Conservation (phyloP, 208 protist species). For the Crithidia sp. region DNA sequence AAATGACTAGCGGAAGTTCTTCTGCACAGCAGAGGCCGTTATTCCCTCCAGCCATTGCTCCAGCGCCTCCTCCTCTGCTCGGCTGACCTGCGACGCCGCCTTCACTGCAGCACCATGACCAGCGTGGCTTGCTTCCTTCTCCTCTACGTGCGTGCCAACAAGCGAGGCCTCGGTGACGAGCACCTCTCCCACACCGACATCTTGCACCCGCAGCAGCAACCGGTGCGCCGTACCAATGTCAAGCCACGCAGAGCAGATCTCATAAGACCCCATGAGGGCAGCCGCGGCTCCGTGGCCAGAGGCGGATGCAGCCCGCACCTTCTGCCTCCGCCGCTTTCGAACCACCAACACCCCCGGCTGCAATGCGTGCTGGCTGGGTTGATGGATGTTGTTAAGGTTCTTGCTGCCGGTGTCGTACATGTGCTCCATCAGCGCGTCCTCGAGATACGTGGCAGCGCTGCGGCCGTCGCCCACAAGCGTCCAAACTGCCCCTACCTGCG, state of each 20-base stretch:
- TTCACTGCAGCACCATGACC: not conserved
- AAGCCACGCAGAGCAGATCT: constrained; percentile 65
- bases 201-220: constrained; percentile 44
- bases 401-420: constrained; percentile 60
- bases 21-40: constrained; percentile 13
- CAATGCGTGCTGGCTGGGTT: constrained; percentile 25
- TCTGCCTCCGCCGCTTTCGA: constrained; percentile 23
- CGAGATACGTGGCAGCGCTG: constrained; percentile 66
- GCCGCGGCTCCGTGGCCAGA: not conserved
- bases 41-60: constrained; percentile 45
- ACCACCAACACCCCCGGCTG: constrained; percentile 26
- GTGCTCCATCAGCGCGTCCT: constrained; percentile 67
- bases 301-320: not conserved
- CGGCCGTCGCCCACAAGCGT: constrained; percentile 72
- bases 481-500: constrained; percentile 40
- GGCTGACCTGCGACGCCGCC: not conserved
- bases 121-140: not conserved
- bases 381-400: constrained; percentile 37
- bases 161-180: constrained; percentile 59
- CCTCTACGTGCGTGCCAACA: constrained; percentile 10
- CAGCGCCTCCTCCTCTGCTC: constrained; percentile 31
- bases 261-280: constrained; percentile 10
- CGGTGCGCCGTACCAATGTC: constrained; percentile 27
- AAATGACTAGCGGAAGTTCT: not conserved
- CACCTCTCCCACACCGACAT: constrained; percentile 65